A percentile compares a stretch with the other conserved stretches of the same genome.
Conservation (phyloP, 176 grass and related monocot genomes). For the Paspalum vaginatum region DNA sequence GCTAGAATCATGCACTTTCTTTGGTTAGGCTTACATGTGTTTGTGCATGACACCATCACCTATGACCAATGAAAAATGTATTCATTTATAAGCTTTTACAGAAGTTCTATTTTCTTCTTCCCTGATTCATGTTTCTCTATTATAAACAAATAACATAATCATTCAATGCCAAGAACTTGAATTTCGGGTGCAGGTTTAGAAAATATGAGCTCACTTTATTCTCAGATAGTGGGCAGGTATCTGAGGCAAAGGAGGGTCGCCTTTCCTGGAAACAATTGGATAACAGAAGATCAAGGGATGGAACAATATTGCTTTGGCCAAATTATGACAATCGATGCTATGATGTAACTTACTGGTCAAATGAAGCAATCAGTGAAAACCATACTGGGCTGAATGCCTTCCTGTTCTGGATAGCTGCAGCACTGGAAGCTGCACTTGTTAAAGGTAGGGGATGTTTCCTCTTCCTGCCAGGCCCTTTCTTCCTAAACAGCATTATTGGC, state of each 20-base stretch:
- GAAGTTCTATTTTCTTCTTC: background rate
- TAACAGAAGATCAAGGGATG: slow-evolving; percentile 47
- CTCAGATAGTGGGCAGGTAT: slow-evolving; percentile 70
- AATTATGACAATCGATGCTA: slow-evolving; percentile 30
- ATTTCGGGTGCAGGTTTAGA: slow-evolving; percentile 18
- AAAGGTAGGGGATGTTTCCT: slow-evolving; percentile 49
- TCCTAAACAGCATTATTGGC: slow-evolving; percentile 44
- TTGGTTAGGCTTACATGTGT: slow-evolving; percentile 4
- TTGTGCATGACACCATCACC: background rate
- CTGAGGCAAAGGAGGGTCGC: slow-evolving; percentile 57
- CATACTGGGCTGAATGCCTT: slow-evolving; percentile 54
- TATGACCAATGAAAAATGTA: slow-evolving; percentile 19
- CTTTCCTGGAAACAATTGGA: slow-evolving; percentile 70
- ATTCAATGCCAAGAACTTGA: slow-evolving; percentile 27
- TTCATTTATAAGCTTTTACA: slow-evolving; percentile 12
- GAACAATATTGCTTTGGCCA: slow-evolving; percentile 8
- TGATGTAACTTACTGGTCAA: slow-evolving; percentile 63
- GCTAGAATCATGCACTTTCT: slow-evolving; percentile 21
- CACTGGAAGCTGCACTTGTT: slow-evolving; percentile 35
- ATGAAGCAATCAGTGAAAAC: slow-evolving; percentile 79
- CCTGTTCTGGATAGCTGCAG: slow-evolving; percentile 29
- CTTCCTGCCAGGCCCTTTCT: slow-evolving; percentile 55
- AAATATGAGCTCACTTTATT: slow-evolving; percentile 68
- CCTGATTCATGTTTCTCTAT: slow-evolving; percentile 18
- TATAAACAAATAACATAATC: slow-evolving; percentile 27